Evolutionary conservation across 306 rosid species (phyloP).

Genomic region (Fragaria nilgerrensis): DNA sequence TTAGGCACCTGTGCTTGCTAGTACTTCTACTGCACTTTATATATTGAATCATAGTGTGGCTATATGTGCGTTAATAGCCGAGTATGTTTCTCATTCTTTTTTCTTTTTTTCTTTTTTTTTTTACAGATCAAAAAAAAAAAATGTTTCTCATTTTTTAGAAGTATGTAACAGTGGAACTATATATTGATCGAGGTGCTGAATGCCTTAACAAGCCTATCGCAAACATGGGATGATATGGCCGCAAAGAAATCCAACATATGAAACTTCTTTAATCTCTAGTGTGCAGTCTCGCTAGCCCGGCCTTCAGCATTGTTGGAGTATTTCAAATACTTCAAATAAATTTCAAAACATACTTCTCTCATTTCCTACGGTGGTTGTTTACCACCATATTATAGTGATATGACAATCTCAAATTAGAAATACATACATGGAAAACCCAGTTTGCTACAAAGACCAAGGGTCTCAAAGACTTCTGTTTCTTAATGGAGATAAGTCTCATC

Average conservation of each 20-base stretch:
- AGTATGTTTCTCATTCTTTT: too few species aligned
- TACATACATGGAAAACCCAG: neutral
- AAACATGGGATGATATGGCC: too few species aligned
- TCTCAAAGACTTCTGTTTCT: neutral
- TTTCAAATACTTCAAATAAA: neutral
- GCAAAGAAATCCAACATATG: too few species aligned
- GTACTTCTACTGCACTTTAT: neutral
- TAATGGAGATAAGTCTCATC: neutral
- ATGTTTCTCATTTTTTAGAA: neutral
- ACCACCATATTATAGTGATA: too few species aligned
- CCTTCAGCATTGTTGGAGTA: neutral
- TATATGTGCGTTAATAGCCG: neutral
- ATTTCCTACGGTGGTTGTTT: too few species aligned
- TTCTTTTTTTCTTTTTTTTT: too few species aligned
- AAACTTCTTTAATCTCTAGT: too few species aligned
- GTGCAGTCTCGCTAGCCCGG: neutral
- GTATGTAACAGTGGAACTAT: neutral
- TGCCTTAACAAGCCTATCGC: neutral
- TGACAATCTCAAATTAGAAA: too few species aligned
- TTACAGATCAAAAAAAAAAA: too few species aligned
- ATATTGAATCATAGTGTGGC: too few species aligned
- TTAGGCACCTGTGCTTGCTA: neutral
- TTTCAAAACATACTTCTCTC: neutral
- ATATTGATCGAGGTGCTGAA: neutral
- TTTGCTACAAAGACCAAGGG: neutral